Base-by-base conservation (phyloP, 1,139 yeast species). In the Spathaspora sp. region DNA sequence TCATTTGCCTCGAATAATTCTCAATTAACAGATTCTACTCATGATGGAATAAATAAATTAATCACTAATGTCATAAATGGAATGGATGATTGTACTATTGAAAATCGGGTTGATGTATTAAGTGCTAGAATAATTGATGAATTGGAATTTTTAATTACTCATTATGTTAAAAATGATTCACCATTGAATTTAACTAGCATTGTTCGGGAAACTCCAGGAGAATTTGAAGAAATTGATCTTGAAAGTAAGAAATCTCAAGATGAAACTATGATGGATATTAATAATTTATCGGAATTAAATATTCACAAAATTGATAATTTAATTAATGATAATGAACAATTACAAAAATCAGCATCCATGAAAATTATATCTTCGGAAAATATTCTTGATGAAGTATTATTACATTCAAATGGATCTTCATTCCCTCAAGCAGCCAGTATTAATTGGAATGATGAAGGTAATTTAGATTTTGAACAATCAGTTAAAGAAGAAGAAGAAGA, bases 101-200 rank as follows among this genome's bases (percentile, higher is more conserved):
- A 74, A 5, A 72, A 72, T 2, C 76, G 84, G 52, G 76, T 85
- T 45, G 97, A 89, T 64, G 71, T 87, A 11, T 68, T 89, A 47
- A 84, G 95, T 60, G 93, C 95, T 2, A 71, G 95, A 54, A 85
- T 89, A 1, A 77, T 88, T 38, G 89, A 86, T 55, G 96, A 89
- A 60, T 78, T 88, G 51, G 80, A 79, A 52, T 73, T 58, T 48
- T 63, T 74, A 44, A 69, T 74, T 26, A 50, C 76, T 18, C 68
- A 61, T 52, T 74, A 70, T 49, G 57, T 70, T 23, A 56, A 58
- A 29, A 56, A 56, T 45, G 68, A 64, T 10, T 17, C 24, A 9
- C 50, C n/a, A n/a, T n/a, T n/a, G n/a, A n/a, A n/a, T n/a, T n/a
- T 57, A 20, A 56, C 58, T 9, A 58, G 64, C 3, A 52, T 58